Conservation (phyloP, 2,329 filamentous ascomycete genomes). For the Xylariaceae sp. region DNA sequence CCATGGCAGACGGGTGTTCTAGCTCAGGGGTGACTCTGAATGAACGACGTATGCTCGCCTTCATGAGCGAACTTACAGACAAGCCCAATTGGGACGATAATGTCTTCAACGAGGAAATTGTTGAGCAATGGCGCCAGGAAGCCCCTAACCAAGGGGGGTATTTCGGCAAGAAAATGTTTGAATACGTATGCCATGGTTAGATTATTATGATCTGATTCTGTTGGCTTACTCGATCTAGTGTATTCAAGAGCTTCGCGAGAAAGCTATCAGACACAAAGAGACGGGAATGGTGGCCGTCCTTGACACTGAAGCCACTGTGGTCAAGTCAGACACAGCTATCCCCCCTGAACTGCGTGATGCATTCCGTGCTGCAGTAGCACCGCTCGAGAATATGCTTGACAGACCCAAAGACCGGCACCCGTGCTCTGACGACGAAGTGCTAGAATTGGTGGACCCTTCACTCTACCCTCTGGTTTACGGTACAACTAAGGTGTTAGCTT, state of each 20-base stretch:
- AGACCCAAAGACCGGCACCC: conserved; percentile 63
- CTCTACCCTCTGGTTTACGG: conserved; percentile 64
- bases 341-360: conserved; percentile 41
- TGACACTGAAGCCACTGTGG: conserved; percentile 46
- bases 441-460: conserved; percentile 66
- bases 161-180: conserved; percentile 41
- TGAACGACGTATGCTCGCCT: conserved; percentile 1
- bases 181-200: conserved; percentile 34
- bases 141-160: conserved; percentile 25
- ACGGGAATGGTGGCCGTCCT: conserved; percentile 45
- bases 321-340: conserved; percentile 55
- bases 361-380: conserved; percentile 47
- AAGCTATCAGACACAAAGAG: conserved; percentile 45
- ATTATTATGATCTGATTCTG: neutral
- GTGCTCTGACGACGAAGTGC: conserved; percentile 56
- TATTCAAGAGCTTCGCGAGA: conserved; percentile 49
- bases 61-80: conserved; percentile 34
- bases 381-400: conserved; percentile 55
- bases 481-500: conserved; percentile 44
- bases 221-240: conserved; percentile 19
- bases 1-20: neutral
- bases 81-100: conserved; percentile 33
- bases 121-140: conserved; percentile 20
- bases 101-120: conserved; percentile 27
- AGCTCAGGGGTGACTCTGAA: neutral